These are phyloP conservation scores for Madurella fahalii DNA, from an alignment of 2,329 filamentous ascomycete species.

Conservation along the genomic window DNA sequence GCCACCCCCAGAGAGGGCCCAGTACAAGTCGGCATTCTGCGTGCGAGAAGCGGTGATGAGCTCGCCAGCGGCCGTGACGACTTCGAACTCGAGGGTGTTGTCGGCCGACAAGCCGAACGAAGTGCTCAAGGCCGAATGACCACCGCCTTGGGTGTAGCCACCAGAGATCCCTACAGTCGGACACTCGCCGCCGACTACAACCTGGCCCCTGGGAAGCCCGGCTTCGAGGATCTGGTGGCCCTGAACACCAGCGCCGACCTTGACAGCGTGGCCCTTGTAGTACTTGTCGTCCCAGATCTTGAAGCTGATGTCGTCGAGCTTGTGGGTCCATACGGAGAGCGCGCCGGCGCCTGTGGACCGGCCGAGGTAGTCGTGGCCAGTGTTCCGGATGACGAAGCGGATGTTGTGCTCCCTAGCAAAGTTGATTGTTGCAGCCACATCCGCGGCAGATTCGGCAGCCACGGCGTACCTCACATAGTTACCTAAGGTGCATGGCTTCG, in stretches of 20 bases:
- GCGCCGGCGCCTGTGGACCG: conserved; percentile 35
- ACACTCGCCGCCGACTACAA: conserved; percentile 52
- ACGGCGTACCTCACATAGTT: conserved; percentile 43
- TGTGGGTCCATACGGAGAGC: conserved; percentile 37
- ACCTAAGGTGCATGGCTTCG: conserved; percentile 41
- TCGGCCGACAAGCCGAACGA: conserved; percentile 48
- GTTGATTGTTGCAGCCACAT: conserved; percentile 39
- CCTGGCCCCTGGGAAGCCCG: conserved; percentile 42
- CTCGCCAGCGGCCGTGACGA: conserved; percentile 43
- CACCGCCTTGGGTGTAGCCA: conserved; percentile 47
- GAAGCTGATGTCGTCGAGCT: conserved; percentile 32
- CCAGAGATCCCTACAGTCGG: conserved; percentile 48
- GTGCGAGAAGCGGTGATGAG: conserved; percentile 38
- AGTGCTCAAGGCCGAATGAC: conserved; percentile 49
- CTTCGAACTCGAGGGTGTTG: conserved; percentile 44
- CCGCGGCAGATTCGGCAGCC: conserved; percentile 29
- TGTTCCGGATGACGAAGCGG: conserved; percentile 50
- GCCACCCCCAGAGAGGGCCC: conserved; percentile 45
- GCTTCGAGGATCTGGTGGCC: conserved; percentile 49
- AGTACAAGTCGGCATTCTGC: conserved; percentile 45
- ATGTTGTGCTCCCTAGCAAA: conserved; percentile 45
- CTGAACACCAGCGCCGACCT: conserved; percentile 52
- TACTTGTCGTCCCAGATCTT: conserved; percentile 28
- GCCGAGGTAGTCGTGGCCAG: conserved; percentile 46
- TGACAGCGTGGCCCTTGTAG: conserved; percentile 48